Base-by-base conservation (phyloP, 805 yeast genomes). In the Nakazawaea populi region DNA sequence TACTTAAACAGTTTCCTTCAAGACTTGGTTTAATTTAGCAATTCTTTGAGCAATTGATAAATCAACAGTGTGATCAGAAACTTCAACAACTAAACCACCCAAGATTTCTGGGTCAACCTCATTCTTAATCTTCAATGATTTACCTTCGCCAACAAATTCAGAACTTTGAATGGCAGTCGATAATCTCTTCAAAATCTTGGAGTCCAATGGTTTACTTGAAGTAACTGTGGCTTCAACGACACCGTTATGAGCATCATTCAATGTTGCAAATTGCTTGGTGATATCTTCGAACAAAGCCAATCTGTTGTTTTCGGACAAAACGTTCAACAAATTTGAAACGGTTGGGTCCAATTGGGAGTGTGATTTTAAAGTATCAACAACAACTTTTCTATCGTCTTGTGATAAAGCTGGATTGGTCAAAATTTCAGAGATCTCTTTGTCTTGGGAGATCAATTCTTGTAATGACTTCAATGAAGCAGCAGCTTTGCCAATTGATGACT, bases 61-160 rank as follows among this genome's bases (percentile, higher is more conserved):
- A 74, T 94, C 99, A 63, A 90, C 96, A 56, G 98, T 91, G 73
- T 86, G 89, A 77, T 92, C 99, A 66, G 92, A 97, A 63, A 94
- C 89, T 74, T 91, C 96, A 54, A 94, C 96, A 60, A 94, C 75
- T 69, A 94, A 81, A 64, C 99, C 99, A 67, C 99, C 99, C 69
- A 88, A 78, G 67, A 94, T 88, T 58, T 87, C 94, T 57, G 96
- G 89, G 75, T 89, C 83, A 56, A 92, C 87, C 58, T 76, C 77
- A 78, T 90, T 92, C 60, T 82, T 73, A 61, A 94, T 75, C 76
- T 86, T 85, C 70, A 94, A 82, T 62, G 92, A 81, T 79, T 91
- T 87, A 63, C 89, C 92, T 52, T 76, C 71, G 60, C 96, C 96
- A 55, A 92, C 96, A 64, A 83, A 86, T 60, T 78, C 71, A 46